Conservation (phyloP, 2,329 filamentous ascomycete species). For the Teratosphaeria pseudoeucalypti region DNA sequence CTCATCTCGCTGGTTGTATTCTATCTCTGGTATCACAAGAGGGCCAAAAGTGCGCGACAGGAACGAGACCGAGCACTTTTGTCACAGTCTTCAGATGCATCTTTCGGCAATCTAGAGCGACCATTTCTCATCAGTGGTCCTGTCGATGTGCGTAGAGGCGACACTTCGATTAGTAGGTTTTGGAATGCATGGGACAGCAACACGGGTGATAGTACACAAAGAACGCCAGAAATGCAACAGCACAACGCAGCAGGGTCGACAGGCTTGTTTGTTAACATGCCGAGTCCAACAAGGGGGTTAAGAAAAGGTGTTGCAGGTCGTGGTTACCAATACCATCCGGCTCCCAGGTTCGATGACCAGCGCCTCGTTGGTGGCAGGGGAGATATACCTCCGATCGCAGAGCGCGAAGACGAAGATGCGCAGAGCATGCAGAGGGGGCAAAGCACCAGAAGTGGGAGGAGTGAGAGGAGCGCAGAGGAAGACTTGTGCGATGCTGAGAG, state of each 20-base stretch:
- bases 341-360: slow-evolving; percentile 38
- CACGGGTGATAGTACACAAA: not conserved
- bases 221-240: slow-evolving; percentile 19
- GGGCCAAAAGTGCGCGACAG: slow-evolving; percentile 30
- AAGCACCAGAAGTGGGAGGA: not conserved
- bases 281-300: slow-evolving; percentile 39
- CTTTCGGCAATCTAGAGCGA: slow-evolving; percentile 40
- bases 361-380: slow-evolving; percentile 41
- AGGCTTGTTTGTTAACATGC: slow-evolving; percentile 37
- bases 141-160: slow-evolving; percentile 29
- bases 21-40: slow-evolving; percentile 38
- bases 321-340: slow-evolving; percentile 27
- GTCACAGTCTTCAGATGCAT: slow-evolving; percentile 19
- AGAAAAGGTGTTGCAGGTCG: slow-evolving; percentile 30
- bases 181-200: slow-evolving; percentile 7
- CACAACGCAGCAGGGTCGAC: slow-evolving; percentile 31
- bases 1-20: slow-evolving; percentile 32
- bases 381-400: slow-evolving; percentile 53
- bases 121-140: slow-evolving; percentile 29
- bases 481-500: slow-evolving; percentile 9
- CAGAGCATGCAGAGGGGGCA: slow-evolving; percentile 1
- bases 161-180: slow-evolving; percentile 25
- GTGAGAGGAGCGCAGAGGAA: not conserved
- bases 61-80: slow-evolving; percentile 46
- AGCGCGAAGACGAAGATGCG: slow-evolving; percentile 45